A percentile compares a stretch with the other conserved stretches of the same genome.
phyloP scores from a whole-genome alignment of 345 rosid genomes.

The Bruguiera gymnorhiza region DNA sequence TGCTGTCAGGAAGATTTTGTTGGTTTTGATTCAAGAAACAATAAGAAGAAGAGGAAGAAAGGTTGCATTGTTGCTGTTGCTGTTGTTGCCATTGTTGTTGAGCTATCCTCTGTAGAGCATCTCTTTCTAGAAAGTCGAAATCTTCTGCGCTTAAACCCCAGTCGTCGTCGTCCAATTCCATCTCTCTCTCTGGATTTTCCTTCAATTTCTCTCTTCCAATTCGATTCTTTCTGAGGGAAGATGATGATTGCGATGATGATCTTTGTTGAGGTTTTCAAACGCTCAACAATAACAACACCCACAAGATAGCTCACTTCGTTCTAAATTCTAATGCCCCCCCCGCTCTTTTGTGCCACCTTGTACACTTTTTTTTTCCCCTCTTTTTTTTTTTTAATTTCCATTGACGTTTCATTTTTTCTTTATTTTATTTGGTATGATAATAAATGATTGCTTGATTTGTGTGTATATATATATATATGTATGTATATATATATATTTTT shows the following conservation, averaged over 20 bases:
- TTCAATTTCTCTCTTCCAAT: no score
- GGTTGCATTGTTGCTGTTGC: background rate
- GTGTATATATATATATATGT: no score
- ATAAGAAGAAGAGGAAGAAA: constrained; percentile 12
- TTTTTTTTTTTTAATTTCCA: no score
- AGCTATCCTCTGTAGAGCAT: constrained; percentile 60
- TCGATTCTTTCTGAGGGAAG: no score
- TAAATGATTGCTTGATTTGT: background rate
- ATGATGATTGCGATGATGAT: no score
- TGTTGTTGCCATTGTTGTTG: constrained; percentile 32
- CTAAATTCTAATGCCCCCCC: no score
- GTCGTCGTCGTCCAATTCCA: constrained; percentile 52
- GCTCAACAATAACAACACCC: no score
- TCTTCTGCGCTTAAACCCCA: constrained; percentile 81
- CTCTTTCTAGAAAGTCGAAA: constrained; percentile 66
- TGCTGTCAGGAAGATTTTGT: background rate
- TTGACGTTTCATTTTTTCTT: background rate
- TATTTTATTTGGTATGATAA: background rate
- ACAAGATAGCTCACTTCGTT: no score
- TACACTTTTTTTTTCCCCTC: no score
- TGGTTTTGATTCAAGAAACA: constrained; percentile 4
- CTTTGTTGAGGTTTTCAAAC: no score
- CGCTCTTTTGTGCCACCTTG: no score
- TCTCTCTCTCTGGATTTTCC: background rate
- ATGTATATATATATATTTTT: no score